Evolutionary conservation across 768 basidiomycete species (phyloP).

Genomic region (Leccinum ochraceum): DNA sequence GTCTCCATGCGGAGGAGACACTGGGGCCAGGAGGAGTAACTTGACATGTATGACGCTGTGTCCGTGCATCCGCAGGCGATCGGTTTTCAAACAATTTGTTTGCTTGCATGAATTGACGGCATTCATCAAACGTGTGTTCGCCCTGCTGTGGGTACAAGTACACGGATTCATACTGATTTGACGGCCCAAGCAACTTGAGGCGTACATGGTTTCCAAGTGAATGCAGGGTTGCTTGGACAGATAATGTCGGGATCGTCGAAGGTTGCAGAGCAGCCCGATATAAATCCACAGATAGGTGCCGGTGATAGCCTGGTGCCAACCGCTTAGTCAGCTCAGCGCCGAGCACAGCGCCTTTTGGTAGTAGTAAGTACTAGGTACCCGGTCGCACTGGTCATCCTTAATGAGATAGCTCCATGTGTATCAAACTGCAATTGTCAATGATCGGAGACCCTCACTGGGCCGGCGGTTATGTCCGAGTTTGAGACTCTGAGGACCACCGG

Average conservation of each 20-base stretch:
- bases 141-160: background rate
- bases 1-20: background rate
- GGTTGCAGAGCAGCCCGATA: too few species aligned
- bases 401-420: too few species aligned
- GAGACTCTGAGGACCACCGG: background rate
- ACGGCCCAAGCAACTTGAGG: too few species aligned
- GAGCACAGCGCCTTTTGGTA: too few species aligned
- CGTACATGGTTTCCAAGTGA: background rate
- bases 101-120: background rate
- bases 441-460: background rate
- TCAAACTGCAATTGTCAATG: background rate
- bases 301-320: too few species aligned
- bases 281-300: too few species aligned
- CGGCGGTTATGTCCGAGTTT: background rate
- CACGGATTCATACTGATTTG: background rate
- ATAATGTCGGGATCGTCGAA: too few species aligned
- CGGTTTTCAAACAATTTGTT: background rate
- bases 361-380: too few species aligned
- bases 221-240: background rate
- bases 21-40: background rate
- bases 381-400: too few species aligned
- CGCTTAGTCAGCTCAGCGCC: too few species aligned
- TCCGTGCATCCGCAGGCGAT: background rate
- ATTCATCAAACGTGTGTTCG: background rate
- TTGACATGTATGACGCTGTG: background rate